A percentile compares a stretch with the other conserved stretches of the same genome.
These are phyloP conservation scores for Maudiozyma turicensis DNA, from an alignment of 805 yeast species.

Conservation along the genomic window DNA sequence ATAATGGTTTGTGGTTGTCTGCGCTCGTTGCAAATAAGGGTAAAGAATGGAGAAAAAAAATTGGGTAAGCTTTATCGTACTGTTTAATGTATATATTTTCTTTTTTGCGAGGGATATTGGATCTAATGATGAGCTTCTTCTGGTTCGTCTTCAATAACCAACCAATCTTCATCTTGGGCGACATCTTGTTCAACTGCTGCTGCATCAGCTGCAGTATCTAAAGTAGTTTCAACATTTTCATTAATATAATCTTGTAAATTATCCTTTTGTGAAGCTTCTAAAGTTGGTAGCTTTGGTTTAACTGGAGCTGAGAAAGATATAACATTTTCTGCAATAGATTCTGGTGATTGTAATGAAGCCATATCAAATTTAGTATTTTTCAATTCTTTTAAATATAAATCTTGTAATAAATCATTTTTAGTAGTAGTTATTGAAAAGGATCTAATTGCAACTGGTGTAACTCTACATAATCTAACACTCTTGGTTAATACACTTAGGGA, in stretches of 20 bases:
- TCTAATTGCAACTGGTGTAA: background rate
- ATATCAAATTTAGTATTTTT: slow-evolving; percentile 68
- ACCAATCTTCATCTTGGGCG: slow-evolving; percentile 52
- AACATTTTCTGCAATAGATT: slow-evolving; percentile 67
- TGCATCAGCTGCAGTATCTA: slow-evolving; percentile 60
- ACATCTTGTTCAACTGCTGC: slow-evolving; percentile 31
- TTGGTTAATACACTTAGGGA: background rate
- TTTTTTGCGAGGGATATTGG: background rate
- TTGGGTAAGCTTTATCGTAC: background rate
- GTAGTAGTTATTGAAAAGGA: slow-evolving; percentile 1
- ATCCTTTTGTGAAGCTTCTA: slow-evolving; percentile 58
- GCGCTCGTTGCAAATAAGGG: background rate
- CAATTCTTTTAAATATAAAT: slow-evolving; percentile 78
- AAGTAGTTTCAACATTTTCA: slow-evolving; percentile 70
- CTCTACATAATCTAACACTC: background rate
- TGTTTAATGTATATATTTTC: background rate
- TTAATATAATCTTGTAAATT: slow-evolving; percentile 61
- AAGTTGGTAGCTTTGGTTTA: slow-evolving; percentile 64
- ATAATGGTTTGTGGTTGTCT: background rate
- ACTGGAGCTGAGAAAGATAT: slow-evolving; percentile 76
- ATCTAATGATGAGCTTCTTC: slow-evolving; percentile 27
- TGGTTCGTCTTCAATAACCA: slow-evolving; percentile 64
- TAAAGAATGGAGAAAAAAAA: background rate
- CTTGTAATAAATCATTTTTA: slow-evolving; percentile 51
- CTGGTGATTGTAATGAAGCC: slow-evolving; percentile 40